Evolutionary conservation across 495 filamentous ascomycete species (phyloP), one percentile per base, ranked within the genome.

Genomic region (Neurospora sp.): DNA sequence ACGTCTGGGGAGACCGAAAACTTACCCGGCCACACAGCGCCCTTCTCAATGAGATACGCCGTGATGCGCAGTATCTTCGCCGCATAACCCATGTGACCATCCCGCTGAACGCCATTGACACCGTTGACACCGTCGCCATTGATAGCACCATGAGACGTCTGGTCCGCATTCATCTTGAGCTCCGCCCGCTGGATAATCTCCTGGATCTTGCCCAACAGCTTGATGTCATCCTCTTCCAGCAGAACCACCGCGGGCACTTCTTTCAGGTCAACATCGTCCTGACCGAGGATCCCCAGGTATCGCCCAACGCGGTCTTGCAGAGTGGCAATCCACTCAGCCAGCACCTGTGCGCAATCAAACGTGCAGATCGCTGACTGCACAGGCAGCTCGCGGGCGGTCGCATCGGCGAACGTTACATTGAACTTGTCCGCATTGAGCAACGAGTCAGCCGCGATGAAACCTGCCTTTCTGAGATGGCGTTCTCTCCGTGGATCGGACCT

Each of bases 271-370:
- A 93, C 87, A 4, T 92, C 87, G 69, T 97, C 93, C 62, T 89
- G 90, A 37, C 96, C 94, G 20, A 99, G 87, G 9, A 97, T 88
- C 3, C 96, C 96, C 9, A 98, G 82, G 77, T 93, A 96, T 3
- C 90, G 89, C 0, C 95, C 96, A 69, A 98, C 93, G 11, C 96
- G 92, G 80, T 98, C 94, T 81, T 99, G 96, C 11, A 99, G 91
- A 0, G 95, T 97, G 16, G 92, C 92, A 54, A 96, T 89, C 96
- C 96, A 99, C 81, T 99, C 96, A 1, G 96, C 95, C 35, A 99
- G 89, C 0, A 99, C 94, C 78, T 97, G 94, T n/a, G 94, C 92
- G 77, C 96, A 98, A 78, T 99, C 96, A 79, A 97, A 97, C 14
- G 92, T 89, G 80, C 94, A 98, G 88, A 99, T 91, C 8, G 93